phyloP scores from a whole-genome alignment of 2,329 filamentous ascomycete genomes.

The Aquanectria penicillioides region DNA sequence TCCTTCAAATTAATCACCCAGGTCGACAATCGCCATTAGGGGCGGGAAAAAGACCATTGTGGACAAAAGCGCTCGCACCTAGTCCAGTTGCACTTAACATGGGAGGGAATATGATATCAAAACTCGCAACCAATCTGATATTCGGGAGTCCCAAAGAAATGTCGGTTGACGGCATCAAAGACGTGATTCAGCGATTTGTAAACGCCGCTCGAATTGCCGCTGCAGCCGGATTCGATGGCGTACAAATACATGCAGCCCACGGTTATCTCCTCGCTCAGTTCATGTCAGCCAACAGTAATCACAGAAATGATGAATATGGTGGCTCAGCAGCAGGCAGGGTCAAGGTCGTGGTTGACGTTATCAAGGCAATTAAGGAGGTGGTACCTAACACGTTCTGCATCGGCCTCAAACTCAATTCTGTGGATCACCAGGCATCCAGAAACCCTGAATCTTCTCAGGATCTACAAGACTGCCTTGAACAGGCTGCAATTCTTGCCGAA shows the following conservation, averaged over 20 bases:
- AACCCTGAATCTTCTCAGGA: conserved; percentile 38
- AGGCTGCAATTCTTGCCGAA: conserved; percentile 60
- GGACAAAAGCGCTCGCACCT: conserved; percentile 54
- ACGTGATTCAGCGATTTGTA: conserved; percentile 63
- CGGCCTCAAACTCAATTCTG: conserved; percentile 66
- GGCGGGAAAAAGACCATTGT: conserved; percentile 48
- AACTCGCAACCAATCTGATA: conserved; percentile 44
- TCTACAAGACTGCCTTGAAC: conserved; percentile 65
- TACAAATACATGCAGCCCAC: conserved; percentile 61
- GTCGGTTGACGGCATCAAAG: conserved; percentile 62
- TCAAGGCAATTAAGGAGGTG: conserved; percentile 52
- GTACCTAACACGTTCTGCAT: conserved; percentile 57
- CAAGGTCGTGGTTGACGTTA: conserved; percentile 62
- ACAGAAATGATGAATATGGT: conserved; percentile 65
- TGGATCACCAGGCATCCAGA: conserved; percentile 59
- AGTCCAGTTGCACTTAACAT: conserved; percentile 55
- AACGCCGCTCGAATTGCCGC: conserved; percentile 59
- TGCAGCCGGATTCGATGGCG: conserved; percentile 57
- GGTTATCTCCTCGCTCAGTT: conserved; percentile 69
- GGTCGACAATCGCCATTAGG: conserved; percentile 55
- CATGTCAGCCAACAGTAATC: conserved; percentile 60
- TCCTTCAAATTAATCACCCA: conserved; percentile 60
- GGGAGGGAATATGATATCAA: conserved; percentile 49
- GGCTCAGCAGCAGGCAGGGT: conserved; percentile 60
- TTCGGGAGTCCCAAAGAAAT: conserved; percentile 68